Evolutionary conservation across 2,329 filamentous ascomycete species (phyloP), one percentile per base, ranked within the genome.

Genomic region (Gaeumannomyces sp.): DNA sequence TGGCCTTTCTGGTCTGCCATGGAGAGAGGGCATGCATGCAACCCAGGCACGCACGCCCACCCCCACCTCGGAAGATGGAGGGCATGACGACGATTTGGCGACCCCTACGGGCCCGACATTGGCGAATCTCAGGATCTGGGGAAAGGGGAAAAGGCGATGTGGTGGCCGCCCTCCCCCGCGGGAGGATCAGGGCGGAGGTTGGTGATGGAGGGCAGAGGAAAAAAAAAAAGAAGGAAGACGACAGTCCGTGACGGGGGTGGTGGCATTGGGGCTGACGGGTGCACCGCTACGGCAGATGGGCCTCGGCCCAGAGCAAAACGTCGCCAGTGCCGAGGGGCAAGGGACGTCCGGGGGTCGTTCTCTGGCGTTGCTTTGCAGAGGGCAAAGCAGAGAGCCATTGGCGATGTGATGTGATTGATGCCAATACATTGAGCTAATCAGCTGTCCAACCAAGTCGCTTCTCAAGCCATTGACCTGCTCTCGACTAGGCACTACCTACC

Each of bases 1-100:
- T 65, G 66, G 22, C 38, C 57, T 64, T 22, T 29, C 27, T 45
- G 22, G 35, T 29, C 63, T 35, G 27, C 33, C 35, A 28, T 60
- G 14, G 62, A 53, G 62, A 53, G 57, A 33, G 10, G 31, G 2
- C 31, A 38, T 19, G 22, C 33, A 62, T 29, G n/a, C 60, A 61
- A 10, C 10, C 14, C 22, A 38, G 27, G 25, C 57, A 59, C 22
- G 22, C 22, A 16, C 38, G 38, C 38, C 16, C 38, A 45, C 45
- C 16, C 22, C 22, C 45, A 53, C 45, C 45, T 53, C 19, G 45
- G n/a, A 53, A 11, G 4, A n/a, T 53, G 45, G 45, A 53, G 45
- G 59, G 59, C 27, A n/a, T 60, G 59, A 25, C 27, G 29, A 25
- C 27, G 25, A 16, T 27, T 59, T 29, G 27, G 29, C 22, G 27